phyloP scores from a whole-genome alignment of 208 protist species.

The Leishmania tropica region DNA sequence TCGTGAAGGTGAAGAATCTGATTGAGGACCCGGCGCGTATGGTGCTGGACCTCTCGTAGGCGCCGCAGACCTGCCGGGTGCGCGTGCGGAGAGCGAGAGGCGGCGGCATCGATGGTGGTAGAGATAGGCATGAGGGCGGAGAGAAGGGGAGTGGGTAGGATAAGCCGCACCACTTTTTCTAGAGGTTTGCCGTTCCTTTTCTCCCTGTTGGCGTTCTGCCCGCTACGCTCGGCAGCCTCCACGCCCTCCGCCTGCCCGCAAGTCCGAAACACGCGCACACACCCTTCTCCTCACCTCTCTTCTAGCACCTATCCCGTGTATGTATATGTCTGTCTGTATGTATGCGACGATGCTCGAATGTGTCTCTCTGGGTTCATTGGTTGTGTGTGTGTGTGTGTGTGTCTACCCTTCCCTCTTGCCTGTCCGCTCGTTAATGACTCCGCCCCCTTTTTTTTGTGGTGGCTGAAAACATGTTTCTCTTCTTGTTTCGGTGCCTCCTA shows the following conservation, averaged over 20 bases:
- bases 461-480: background rate
- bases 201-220: background rate
- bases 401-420: background rate
- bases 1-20: slow-evolving; percentile 97
- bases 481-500: background rate
- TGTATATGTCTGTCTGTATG: slow-evolving; percentile 1
- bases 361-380: background rate
- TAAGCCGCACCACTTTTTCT: background rate
- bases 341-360: background rate
- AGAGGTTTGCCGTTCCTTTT: background rate
- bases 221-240: background rate
- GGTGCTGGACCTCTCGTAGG: slow-evolving; percentile 91
- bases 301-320: background rate
- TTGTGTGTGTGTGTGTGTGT: background rate
- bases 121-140: slow-evolving; percentile 8
- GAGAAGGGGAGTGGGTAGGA: background rate
- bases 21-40: slow-evolving; percentile 96
- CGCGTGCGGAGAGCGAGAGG: background rate
- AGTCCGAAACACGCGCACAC: background rate
- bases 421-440: background rate
- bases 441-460: background rate
- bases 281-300: background rate
- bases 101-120: background rate
- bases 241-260: background rate
- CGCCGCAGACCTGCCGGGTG: background rate